Evolutionary conservation across 306 rosid species (phyloP), one percentile per base, ranked within the genome.

Genomic region (Fagus crenata): DNA sequence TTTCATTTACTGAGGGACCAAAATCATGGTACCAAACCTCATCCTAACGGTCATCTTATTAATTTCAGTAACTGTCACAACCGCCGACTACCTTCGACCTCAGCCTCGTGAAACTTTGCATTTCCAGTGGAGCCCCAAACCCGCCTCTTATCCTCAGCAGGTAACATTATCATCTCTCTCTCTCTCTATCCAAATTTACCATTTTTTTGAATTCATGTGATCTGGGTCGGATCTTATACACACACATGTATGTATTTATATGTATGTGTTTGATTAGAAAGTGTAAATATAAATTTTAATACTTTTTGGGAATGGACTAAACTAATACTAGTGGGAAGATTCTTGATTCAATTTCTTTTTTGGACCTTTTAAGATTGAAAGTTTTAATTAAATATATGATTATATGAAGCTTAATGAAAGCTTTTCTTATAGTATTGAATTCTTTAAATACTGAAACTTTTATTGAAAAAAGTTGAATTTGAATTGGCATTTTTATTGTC

Each of bases 121-220:
- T 2, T 82, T 94, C 58, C 90, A 95, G 75, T 84, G 90, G 92
- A 37, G 53, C 60, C 73, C 42, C 7, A 84, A 82, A 55, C 51
- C 82, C 18, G 59, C 93, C 69, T 89, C 90, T 77, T 78, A 75
- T 36, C 96, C 98, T 6, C 93, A 89, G 42, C 98, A 94, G 97
- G 98, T 90, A 53, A 69, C 58, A 0, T 4, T 35, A 15, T 61
- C 40, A 35, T 33, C 11, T 4, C 1, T 12, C 40, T 15, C 12
- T 43, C 2, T 42, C 49, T 6, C 1, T 42, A 15, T 15, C 65
- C 37, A 9, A 28, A 28, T 5, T 31, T 12, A 4, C 2, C 4
- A 22, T 9, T 59, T 41, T 36, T 75, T 37, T 6, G 17, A 55
- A 54, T 53, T 54, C 12, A 43, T 76, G 69, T 13, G 9, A 17